Evolutionary conservation across 2,329 filamentous ascomycete genomes (phyloP).

Genomic region (Alternaria gaisen): DNA sequence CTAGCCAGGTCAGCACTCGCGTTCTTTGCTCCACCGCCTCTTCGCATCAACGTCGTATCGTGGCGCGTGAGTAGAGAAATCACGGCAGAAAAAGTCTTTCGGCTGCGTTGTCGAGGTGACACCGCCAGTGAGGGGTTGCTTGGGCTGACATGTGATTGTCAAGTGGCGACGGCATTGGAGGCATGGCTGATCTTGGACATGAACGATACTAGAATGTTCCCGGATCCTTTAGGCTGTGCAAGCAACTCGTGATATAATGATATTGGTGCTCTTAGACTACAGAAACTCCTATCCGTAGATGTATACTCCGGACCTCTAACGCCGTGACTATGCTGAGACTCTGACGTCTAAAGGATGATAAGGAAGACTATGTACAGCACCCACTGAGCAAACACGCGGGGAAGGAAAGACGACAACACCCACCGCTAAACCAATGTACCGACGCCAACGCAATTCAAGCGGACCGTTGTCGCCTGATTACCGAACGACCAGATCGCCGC

Average conservation of each 20-base stretch:
- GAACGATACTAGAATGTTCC: neutral
- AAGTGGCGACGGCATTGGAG: slow-evolving; percentile 3
- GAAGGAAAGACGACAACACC: slow-evolving; percentile 1
- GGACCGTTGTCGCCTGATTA: slow-evolving; percentile 10
- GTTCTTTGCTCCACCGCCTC: slow-evolving; percentile 12
- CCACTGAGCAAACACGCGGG: slow-evolving; percentile 9
- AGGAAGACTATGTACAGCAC: neutral
- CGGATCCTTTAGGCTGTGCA: neutral
- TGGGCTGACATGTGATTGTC: slow-evolving; percentile 3
- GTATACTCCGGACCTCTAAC: neutral
- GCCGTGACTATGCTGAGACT: slow-evolving; percentile 1
- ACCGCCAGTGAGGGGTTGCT: slow-evolving; percentile 3
- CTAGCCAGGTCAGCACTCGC: slow-evolving; percentile 9
- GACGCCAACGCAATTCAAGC: slow-evolving; percentile 13
- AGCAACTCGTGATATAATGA: neutral
- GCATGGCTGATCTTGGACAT: neutral
- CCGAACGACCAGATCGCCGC: slow-evolving; percentile 10
- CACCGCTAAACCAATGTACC: slow-evolving; percentile 4
- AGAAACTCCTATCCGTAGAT: neutral
- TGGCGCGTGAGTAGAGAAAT: neutral
- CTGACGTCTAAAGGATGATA: neutral
- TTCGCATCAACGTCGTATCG: slow-evolving; percentile 6
- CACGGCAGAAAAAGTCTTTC: slow-evolving; percentile 10
- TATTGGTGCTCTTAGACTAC: neutral
- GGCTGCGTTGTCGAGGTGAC: slow-evolving; percentile 9